These are phyloP conservation scores for Aspergillus nomiae DNA, from an alignment of 2,329 filamentous ascomycete species.

Conservation along the genomic window DNA sequence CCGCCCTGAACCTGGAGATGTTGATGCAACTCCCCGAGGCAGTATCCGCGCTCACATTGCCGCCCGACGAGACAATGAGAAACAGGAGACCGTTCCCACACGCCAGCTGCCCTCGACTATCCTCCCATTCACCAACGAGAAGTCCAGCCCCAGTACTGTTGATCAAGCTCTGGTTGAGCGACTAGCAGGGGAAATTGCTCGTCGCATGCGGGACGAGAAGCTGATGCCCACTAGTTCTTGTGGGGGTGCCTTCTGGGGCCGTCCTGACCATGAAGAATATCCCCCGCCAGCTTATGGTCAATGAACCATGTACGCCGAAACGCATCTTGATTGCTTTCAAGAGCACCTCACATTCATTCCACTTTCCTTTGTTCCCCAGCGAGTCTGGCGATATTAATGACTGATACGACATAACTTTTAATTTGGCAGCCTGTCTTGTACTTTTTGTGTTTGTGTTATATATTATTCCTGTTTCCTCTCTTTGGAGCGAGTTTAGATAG, in stretches of 20 bases:
- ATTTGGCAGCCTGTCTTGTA: slow-evolving; percentile 8
- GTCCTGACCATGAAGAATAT: slow-evolving; percentile 35
- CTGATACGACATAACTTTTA: slow-evolving; percentile 25
- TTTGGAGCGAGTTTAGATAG: slow-evolving; percentile 26
- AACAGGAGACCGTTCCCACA: slow-evolving; percentile 29
- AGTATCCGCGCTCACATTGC: slow-evolving; percentile 23
- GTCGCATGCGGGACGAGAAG: slow-evolving; percentile 85
- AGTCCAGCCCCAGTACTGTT: slow-evolving; percentile 38
- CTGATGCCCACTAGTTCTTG: slow-evolving; percentile 34
- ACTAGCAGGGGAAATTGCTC: slow-evolving; percentile 88
- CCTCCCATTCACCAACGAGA: slow-evolving; percentile 40
- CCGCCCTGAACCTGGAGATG: slow-evolving; percentile 24
- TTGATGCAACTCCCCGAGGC: slow-evolving; percentile 38
- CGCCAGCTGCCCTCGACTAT: slow-evolving; percentile 35
- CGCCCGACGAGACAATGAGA: slow-evolving; percentile 24
- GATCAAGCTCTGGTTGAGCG: slow-evolving; percentile 56
- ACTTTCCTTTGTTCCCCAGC: slow-evolving; percentile 18
- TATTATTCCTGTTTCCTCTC: slow-evolving; percentile 1
- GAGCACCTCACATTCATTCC: slow-evolving; percentile 14
- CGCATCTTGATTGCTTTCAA: slow-evolving; percentile 7
- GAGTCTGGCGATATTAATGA: slow-evolving; percentile 22
- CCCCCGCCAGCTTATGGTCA: slow-evolving; percentile 50
- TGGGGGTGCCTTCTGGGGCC: slow-evolving; percentile 40
- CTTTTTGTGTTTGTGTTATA: not conserved
- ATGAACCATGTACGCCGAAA: slow-evolving; percentile 23